Base-by-base conservation (phyloP, 1,284 basidiomycete species). In the Tilletia horrida region DNA sequence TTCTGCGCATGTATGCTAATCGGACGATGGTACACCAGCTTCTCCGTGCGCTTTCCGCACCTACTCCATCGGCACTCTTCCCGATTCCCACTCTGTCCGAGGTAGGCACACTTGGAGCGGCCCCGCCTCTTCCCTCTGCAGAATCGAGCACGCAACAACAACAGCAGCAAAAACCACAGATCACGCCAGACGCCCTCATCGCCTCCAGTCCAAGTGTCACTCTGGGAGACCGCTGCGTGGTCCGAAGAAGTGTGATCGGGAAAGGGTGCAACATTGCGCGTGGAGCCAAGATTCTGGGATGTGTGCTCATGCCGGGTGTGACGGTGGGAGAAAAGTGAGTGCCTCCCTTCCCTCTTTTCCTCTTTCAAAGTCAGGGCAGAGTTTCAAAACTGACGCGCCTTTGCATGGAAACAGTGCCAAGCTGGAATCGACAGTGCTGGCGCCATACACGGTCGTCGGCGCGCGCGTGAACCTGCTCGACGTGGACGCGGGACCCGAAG, bases 231-330 rank as follows among this genome's bases (percentile, higher is more conserved):
- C 88, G 89, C 55, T 88, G 91, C 21, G 89, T 85, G 42, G 89
- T 98, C 82, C 97, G 96, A 82, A 89, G 90, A 73, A 91, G 89
- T 8, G 86, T 94, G 25, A 87, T 97, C 27, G 95, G 95, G 4
- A 87, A 89, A 69, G 92, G 94, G 77, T 95, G 92, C 76, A 83
- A 88, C 25, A 91, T 97, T 69, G 93, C 93, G 13, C 91, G 89
- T 79, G 90, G 90, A 83, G 90, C 87, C 35, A 93, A 90, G 82
- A 88, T 97, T 66, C 86, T 86, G 0, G 90, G 91, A n/a, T 93
- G 90, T 75, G 87, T 97, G 13, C 82, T 98, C 31, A 87, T 96
- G 81, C 14, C 23, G 18, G 91, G 93, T 76, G 94, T 93, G 73
- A 86, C 90, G 2, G 85, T 98, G 29, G 91, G 87, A 31, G 92